These are phyloP conservation scores for Ramularia endophylla DNA, from an alignment of 2,329 filamentous ascomycete genomes.

Conservation along the genomic window DNA sequence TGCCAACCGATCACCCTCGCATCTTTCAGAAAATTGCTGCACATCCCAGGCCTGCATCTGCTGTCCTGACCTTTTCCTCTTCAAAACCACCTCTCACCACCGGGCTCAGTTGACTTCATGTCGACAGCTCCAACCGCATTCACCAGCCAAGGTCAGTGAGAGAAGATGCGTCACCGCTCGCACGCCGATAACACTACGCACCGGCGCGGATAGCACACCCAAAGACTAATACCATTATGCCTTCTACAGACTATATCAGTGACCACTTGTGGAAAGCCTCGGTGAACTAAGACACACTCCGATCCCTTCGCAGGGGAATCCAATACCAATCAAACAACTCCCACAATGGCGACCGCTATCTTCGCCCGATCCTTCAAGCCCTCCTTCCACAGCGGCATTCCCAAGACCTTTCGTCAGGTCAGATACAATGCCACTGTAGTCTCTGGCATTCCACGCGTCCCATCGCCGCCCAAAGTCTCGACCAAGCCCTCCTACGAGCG, in stretches of 20 bases:
- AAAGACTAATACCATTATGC: conserved; percentile 4
- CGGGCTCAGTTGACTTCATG: conserved; percentile 26
- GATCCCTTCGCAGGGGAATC: conserved; percentile 6
- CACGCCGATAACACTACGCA: conserved; percentile 9
- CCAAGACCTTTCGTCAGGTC: conserved; percentile 45
- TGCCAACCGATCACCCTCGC: too few species aligned
- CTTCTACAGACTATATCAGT: conserved; percentile 56
- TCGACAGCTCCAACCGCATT: conserved; percentile 47
- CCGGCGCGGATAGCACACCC: conserved; percentile 1
- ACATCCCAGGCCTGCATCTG: too few species aligned
- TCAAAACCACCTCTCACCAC: too few species aligned
- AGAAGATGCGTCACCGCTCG: conserved; percentile 2
- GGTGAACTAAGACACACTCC: conserved; percentile 48
- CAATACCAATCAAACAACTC: conserved; percentile 16
- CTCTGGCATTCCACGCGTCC: conserved; percentile 63
- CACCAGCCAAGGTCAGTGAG: conserved; percentile 48
- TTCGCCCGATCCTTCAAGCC: conserved; percentile 51
- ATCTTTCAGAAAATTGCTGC: too few species aligned
- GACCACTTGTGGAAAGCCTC: conserved; percentile 66
- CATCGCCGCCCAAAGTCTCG: conserved; percentile 50
- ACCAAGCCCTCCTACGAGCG: conserved; percentile 66
- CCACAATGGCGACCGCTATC: conserved; percentile 41
- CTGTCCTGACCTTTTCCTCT: too few species aligned
- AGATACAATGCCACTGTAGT: conserved; percentile 57
- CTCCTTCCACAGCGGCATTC: conserved; percentile 38